Conservation (phyloP, 306 rosid genomes). For the Quercus variabilis region DNA sequence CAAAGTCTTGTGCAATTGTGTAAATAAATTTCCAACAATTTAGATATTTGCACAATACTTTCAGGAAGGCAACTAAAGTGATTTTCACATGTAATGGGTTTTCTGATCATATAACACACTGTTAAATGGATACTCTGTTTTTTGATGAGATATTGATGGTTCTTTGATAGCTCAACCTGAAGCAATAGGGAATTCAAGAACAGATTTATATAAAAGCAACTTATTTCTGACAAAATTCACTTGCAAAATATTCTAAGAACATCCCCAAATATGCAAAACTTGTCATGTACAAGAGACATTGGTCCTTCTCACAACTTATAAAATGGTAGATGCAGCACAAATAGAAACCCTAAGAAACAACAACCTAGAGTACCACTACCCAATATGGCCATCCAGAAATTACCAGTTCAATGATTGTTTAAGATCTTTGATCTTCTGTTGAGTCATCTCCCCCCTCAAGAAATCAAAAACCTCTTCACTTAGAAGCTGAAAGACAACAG, state of each 20-base stretch:
- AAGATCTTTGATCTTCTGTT: conserved; percentile 59
- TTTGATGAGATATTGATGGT: background rate
- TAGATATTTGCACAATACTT: too few species aligned
- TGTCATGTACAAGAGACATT: background rate
- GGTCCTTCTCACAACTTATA: background rate
- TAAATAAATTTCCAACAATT: too few species aligned
- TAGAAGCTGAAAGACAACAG: conserved; percentile 40
- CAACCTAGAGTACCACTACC: background rate
- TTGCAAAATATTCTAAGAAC: too few species aligned
- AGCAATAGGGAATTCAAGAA: background rate
- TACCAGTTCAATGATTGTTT: conserved; percentile 78
- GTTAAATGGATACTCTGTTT: background rate
- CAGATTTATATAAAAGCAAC: background rate
- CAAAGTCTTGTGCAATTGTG: too few species aligned
- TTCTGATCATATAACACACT: too few species aligned
- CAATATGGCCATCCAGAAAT: conserved; percentile 4
- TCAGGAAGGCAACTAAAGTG: too few species aligned
- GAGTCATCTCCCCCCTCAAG: conserved; percentile 72
- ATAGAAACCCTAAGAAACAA: background rate
- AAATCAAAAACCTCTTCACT: conserved; percentile 70
- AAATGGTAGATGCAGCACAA: background rate
- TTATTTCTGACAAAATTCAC: background rate
- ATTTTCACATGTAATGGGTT: too few species aligned
- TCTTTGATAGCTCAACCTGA: background rate
- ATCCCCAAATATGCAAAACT: background rate